Evolutionary conservation across 352 stramenopile species (phyloP).

Genomic region (Phytophthora podocarpi): DNA sequence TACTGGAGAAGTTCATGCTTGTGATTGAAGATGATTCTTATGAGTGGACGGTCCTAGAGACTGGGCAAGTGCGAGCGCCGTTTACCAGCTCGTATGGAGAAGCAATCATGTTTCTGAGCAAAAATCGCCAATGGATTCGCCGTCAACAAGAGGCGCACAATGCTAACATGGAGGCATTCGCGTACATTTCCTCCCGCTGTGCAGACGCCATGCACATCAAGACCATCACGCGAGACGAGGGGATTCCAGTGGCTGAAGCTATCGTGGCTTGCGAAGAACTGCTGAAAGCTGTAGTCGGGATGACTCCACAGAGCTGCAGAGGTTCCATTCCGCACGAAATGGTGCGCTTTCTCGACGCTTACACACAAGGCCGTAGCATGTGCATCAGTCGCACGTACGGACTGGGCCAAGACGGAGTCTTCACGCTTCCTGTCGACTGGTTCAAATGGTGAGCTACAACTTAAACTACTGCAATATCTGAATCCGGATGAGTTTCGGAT

Average conservation of each 20-base stretch:
- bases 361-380: slow-evolving; percentile 34
- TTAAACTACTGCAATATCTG: slow-evolving; percentile 8
- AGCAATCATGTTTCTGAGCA: slow-evolving; percentile 23
- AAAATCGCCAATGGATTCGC: slow-evolving; percentile 34
- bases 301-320: slow-evolving; percentile 22
- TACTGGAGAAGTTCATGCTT: slow-evolving; percentile 47
- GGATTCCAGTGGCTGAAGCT: slow-evolving; percentile 35
- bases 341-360: slow-evolving; percentile 35
- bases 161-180: slow-evolving; percentile 43
- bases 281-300: slow-evolving; percentile 37
- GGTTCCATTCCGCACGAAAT: slow-evolving; percentile 29
- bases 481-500: slow-evolving; percentile 1
- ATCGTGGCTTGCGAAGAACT: slow-evolving; percentile 42
- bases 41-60: slow-evolving; percentile 48
- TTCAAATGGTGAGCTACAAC: slow-evolving; percentile 40
- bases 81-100: slow-evolving; percentile 37
- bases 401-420: slow-evolving; percentile 48
- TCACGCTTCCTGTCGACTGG: slow-evolving; percentile 51
- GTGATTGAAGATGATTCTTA: slow-evolving; percentile 51
- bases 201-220: slow-evolving; percentile 37
- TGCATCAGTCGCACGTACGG: slow-evolving; percentile 45
- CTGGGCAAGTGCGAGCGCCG: slow-evolving; percentile 45
- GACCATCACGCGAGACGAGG: slow-evolving; percentile 40
- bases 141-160: slow-evolving; percentile 28
- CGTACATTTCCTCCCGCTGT: slow-evolving; percentile 40